Evolutionary conservation across 495 filamentous ascomycete species (phyloP).

Genomic region (Geoglossum glabrum): DNA sequence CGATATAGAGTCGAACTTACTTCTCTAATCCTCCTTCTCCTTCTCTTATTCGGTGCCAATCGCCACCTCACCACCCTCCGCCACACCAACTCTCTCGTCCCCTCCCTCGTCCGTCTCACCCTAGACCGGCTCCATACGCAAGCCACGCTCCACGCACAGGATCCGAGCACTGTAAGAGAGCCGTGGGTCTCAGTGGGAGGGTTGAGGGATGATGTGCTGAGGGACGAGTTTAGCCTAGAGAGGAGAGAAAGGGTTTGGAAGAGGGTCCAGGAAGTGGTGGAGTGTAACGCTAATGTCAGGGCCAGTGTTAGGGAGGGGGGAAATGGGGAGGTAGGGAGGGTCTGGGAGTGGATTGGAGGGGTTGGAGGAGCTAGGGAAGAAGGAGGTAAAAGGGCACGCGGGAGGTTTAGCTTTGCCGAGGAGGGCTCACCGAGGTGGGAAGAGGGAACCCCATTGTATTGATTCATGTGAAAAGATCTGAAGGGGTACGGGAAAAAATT

Average conservation of each 20-base stretch:
- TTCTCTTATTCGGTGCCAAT: conserved; percentile 33
- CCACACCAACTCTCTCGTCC: conserved; percentile 47
- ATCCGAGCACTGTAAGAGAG: conserved; percentile 34
- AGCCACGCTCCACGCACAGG: conserved; percentile 53
- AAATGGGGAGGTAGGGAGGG: conserved; percentile 66
- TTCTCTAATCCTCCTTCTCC: conserved; percentile 35
- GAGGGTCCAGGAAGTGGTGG: conserved; percentile 61
- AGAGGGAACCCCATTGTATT: conserved; percentile 4
- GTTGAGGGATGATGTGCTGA: conserved; percentile 74
- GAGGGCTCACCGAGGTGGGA: conserved; percentile 2
- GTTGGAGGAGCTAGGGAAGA: conserved; percentile 18
- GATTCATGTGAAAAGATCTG: no score
- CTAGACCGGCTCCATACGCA: conserved; percentile 66
- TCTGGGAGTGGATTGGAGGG: conserved; percentile 91
- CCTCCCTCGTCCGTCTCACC: conserved; percentile 58
- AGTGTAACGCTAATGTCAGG: conserved; percentile 82
- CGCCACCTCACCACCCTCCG: conserved; percentile 33
- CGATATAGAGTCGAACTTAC: conserved; percentile 88
- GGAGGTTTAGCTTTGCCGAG: conserved; percentile 20
- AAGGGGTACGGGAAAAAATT: no score
- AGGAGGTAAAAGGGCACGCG: conserved; percentile 25
- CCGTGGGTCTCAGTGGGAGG: conserved; percentile 70
- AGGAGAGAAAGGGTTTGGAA: conserved; percentile 64
- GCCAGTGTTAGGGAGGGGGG: conserved; percentile 63
- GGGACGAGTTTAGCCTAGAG: conserved; percentile 54